phyloP scores from a whole-genome alignment of 768 basidiomycete genomes.

The Hebeloma cylindrosporum region DNA sequence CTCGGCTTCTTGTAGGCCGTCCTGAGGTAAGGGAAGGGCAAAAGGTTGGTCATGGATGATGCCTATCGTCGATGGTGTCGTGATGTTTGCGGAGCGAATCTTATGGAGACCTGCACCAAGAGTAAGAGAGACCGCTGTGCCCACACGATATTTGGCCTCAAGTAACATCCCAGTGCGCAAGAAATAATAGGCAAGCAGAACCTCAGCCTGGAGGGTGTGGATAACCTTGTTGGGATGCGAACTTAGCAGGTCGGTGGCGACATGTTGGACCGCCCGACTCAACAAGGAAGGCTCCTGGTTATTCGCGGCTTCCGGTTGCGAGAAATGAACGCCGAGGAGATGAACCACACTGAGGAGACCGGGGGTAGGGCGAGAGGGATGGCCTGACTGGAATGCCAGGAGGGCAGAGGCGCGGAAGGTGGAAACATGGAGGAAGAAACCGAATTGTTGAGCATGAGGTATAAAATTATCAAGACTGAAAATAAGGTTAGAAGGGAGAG shows the following conservation, averaged over 20 bases:
- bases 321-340: slow-evolving; percentile 55
- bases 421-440: slow-evolving; percentile 59
- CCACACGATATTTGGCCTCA: slow-evolving; percentile 59
- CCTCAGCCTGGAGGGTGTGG: slow-evolving; percentile 58
- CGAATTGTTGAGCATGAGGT: slow-evolving; percentile 56
- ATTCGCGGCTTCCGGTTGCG: slow-evolving; percentile 37
- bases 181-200: slow-evolving; percentile 68
- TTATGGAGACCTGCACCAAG: slow-evolving; percentile 49
- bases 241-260: slow-evolving; percentile 46
- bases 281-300: slow-evolving; percentile 49
- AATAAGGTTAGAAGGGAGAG: slow-evolving; percentile 10
- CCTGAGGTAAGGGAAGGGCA: slow-evolving; percentile 38
- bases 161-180: slow-evolving; percentile 57
- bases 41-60: slow-evolving; percentile 44
- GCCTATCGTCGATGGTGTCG: slow-evolving; percentile 37
- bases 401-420: slow-evolving; percentile 50
- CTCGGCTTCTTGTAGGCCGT: slow-evolving; percentile 61
- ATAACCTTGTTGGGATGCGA: slow-evolving; percentile 49
- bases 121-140: slow-evolving; percentile 52
- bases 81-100: slow-evolving; percentile 37
- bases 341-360: slow-evolving; percentile 50
- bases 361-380: slow-evolving; percentile 46
- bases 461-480: slow-evolving; percentile 58
- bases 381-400: slow-evolving; percentile 48
- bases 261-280: slow-evolving; percentile 46